Percentiles rank a stretch among this genome's conserved stretches.
phyloP scores from a whole-genome alignment of 306 rosid species.

The Inga oerstediana region DNA sequence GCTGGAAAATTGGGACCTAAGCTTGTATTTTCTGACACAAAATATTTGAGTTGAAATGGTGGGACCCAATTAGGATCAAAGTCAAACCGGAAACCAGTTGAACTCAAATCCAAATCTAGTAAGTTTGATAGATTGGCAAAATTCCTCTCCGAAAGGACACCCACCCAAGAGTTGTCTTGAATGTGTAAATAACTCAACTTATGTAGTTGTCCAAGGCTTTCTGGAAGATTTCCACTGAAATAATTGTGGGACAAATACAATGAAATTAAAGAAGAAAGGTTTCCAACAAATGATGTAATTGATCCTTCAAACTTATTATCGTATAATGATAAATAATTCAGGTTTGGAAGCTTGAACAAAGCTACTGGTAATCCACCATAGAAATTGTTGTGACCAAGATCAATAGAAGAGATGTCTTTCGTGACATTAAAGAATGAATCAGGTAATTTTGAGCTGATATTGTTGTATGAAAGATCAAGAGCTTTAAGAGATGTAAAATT shows the following conservation, averaged over 20 bases:
- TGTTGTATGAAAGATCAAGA: too few relatives aligned
- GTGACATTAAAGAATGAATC: too few relatives aligned
- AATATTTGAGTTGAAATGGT: background rate
- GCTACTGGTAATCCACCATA: background rate
- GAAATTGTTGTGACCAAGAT: fast-evolving
- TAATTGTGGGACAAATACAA: background rate
- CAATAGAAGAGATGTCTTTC: too few relatives aligned
- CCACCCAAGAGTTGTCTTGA: background rate
- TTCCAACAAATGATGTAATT: background rate
- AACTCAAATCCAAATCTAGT: background rate
- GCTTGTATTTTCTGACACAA: too few relatives aligned
- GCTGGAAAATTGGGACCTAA: too few relatives aligned
- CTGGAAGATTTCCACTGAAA: background rate
- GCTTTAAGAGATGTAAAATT: too few relatives aligned
- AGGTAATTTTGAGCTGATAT: too few relatives aligned
- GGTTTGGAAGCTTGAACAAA: slow-evolving; percentile 18
- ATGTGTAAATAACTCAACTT: background rate
- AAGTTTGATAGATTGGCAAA: background rate
- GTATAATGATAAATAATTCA: background rate
- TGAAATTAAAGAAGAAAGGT: background rate
- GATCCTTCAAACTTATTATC: background rate
- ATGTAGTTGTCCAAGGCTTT: background rate
- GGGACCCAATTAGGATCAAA: background rate
- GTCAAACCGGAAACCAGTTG: background rate
- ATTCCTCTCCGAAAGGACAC: background rate